Percentiles rank a stretch among this genome's conserved stretches.
Conservation (phyloP, 176 grass and related monocot species). For the Bromus sterilis region DNA sequence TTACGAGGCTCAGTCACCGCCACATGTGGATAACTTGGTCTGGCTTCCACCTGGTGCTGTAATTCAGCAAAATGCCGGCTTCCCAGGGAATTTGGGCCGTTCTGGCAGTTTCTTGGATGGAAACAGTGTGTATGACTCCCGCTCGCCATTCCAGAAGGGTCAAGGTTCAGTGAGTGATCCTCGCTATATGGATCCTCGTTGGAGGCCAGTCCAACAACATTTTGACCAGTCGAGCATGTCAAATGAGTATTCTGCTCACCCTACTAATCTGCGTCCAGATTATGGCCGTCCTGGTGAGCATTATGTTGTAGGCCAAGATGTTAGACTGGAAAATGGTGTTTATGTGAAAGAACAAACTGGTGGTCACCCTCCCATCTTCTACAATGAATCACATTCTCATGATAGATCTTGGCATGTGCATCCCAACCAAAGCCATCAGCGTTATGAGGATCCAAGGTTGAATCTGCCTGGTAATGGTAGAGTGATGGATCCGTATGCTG, state of each 20-base stretch:
- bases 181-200: constrained; percentile 49
- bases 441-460: constrained; percentile 52
- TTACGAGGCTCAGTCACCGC: constrained; percentile 51
- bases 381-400: constrained; percentile 49
- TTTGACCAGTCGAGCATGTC: constrained; percentile 37
- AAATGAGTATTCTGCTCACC: constrained; percentile 44
- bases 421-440: constrained; percentile 47
- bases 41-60: constrained; percentile 69
- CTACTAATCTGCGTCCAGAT: constrained; percentile 42
- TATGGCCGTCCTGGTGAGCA: constrained; percentile 44
- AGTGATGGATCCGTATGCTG: constrained; percentile 46
- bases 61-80: constrained; percentile 59
- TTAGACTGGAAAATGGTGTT: constrained; percentile 48
- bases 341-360: constrained; percentile 56
- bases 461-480: constrained; percentile 39
- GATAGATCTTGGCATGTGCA: constrained; percentile 52
- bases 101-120: constrained; percentile 50
- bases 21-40: constrained; percentile 41
- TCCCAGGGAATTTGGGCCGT: constrained; percentile 57
- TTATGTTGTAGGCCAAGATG: constrained; percentile 52
- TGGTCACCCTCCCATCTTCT: constrained; percentile 40
- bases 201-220: constrained; percentile 48
- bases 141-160: constrained; percentile 47
- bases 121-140: constrained; percentile 51
- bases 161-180: constrained; percentile 35